Conservation (phyloP, 495 filamentous ascomycete genomes). For the Trichoderma virens region DNA sequence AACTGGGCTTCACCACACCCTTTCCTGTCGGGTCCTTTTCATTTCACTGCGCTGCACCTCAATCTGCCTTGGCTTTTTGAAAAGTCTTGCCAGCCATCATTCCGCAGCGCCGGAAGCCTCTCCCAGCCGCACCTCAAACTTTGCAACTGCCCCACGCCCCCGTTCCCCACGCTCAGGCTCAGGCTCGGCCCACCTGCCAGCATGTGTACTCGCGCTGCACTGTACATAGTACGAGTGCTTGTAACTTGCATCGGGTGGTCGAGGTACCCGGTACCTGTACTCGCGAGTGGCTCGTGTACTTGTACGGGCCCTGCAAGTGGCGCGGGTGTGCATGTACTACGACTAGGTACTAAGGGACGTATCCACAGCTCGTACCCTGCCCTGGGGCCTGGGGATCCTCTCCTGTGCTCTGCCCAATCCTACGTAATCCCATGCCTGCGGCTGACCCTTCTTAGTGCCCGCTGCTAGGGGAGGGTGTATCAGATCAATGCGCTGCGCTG, state of each 20-base stretch:
- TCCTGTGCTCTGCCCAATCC: neutral
- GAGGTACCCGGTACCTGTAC: too few relatives aligned
- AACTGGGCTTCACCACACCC: neutral
- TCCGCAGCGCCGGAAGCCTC: neutral
- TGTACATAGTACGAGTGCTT: too few relatives aligned
- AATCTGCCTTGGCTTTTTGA: neutral
- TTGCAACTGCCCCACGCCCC: neutral
- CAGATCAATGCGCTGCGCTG: neutral
- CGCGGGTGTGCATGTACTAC: too few relatives aligned
- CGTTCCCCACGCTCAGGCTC: neutral
- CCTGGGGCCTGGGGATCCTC: neutral
- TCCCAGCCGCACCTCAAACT: too few relatives aligned
- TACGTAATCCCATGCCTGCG: neutral
- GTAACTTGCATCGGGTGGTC: too few relatives aligned
- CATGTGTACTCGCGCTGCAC: too few relatives aligned
- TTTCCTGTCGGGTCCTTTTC: neutral
- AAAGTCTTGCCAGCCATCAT: neutral
- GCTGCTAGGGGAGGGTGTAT: neutral
- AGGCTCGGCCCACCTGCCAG: neutral
- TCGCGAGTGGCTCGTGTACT: too few relatives aligned
- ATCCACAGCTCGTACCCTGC: neutral
- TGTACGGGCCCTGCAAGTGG: too few relatives aligned
- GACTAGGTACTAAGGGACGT: too few relatives aligned
- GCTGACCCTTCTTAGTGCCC: slow-evolving; percentile 1
- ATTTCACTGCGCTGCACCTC: neutral